Conservation (phyloP, 345 rosid species). For the Salix viminalis region DNA sequence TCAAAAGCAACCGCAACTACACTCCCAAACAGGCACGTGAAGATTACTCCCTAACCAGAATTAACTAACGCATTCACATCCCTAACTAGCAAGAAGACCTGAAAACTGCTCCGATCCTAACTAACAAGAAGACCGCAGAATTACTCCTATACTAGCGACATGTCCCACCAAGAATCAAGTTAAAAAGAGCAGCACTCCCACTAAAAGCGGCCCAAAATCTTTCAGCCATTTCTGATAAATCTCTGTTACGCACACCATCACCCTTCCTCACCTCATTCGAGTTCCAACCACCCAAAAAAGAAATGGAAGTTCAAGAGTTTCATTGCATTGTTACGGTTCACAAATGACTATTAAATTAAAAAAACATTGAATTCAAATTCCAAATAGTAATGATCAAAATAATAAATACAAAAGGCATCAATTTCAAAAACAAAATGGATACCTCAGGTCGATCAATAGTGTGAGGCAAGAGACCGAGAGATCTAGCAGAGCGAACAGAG, state of each 20-base stretch:
- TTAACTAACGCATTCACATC: neutral
- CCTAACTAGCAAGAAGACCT: neutral
- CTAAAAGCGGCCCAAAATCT: neutral
- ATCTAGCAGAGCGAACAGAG: conserved; percentile 90
- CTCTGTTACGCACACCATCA: neutral
- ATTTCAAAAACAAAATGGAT: neutral
- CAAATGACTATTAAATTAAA: neutral
- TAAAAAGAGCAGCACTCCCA: neutral
- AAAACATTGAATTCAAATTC: neutral
- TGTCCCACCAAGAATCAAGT: neutral
- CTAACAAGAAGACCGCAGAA: neutral
- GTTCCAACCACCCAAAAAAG: too few relatives aligned
- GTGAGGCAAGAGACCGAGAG: conserved; percentile 79
- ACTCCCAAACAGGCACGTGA: too few relatives aligned
- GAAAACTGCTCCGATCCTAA: neutral
- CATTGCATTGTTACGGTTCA: neutral
- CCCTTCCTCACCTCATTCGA: too few relatives aligned
- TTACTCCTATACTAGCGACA: neutral
- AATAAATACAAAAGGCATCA: neutral
- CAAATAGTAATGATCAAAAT: neutral
- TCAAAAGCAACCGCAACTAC: too few relatives aligned
- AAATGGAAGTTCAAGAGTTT: neutral
- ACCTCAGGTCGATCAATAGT: conserved; percentile 90
- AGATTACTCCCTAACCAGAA: too few relatives aligned
- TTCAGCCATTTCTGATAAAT: neutral